phyloP scores from a whole-genome alignment of 2,329 filamentous ascomycete species.

The Claviceps fusiformis region DNA sequence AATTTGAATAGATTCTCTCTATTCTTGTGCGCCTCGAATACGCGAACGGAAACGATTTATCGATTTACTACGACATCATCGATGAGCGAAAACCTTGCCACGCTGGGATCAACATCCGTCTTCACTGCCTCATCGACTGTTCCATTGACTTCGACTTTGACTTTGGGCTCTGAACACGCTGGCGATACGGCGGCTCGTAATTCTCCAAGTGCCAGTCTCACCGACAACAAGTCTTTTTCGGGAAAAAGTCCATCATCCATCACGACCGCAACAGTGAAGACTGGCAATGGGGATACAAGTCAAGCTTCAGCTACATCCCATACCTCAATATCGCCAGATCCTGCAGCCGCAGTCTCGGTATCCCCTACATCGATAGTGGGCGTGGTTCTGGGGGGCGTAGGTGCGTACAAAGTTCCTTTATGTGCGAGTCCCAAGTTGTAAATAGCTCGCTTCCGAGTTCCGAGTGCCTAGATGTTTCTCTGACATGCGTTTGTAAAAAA shows the following conservation, averaged over 20 bases:
- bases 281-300: background rate
- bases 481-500: background rate
- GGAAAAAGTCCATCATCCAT: background rate
- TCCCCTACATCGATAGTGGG: slow-evolving; percentile 3
- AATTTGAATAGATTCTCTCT: slow-evolving; percentile 10
- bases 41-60: slow-evolving; percentile 9
- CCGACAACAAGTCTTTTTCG: background rate
- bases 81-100: background rate
- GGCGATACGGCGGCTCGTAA: background rate
- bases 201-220: background rate
- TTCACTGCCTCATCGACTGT: background rate
- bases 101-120: background rate
- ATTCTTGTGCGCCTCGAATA: slow-evolving; percentile 10
- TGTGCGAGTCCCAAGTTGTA: background rate
- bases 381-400: slow-evolving; percentile 7
- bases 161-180: background rate
- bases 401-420: slow-evolving; percentile 3
- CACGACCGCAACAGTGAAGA: background rate
- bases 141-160: background rate
- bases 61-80: slow-evolving; percentile 6
- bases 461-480: background rate
- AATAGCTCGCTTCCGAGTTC: background rate
- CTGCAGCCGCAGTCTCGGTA: background rate
- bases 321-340: background rate
- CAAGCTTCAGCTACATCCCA: background rate